Evolutionary conservation across 768 basidiomycete genomes (phyloP).

Genomic region (Filobasidium floriforme): DNA sequence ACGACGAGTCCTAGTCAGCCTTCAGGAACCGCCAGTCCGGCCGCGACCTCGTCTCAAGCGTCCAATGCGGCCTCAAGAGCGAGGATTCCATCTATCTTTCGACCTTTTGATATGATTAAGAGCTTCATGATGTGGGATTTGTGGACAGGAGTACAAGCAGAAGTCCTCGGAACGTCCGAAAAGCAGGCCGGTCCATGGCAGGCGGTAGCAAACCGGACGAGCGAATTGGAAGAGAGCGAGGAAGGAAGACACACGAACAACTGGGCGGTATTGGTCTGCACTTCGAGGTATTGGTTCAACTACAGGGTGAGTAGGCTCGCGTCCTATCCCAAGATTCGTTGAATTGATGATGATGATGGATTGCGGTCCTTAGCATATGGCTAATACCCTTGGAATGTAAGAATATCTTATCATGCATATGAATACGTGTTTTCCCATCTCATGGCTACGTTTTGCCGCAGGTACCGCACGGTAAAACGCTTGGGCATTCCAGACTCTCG

Average conservation of each 20-base stretch:
- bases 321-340: not conserved
- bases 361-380: constrained; percentile 68
- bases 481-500: constrained; percentile 97
- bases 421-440: not conserved
- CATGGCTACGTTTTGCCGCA: constrained; percentile 36
- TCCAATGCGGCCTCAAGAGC: not conserved
- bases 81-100: not conserved
- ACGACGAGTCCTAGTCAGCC: not conserved
- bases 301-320: constrained; percentile 62
- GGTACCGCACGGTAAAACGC: constrained; percentile 97
- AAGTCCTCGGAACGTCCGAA: not conserved
- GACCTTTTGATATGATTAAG: not conserved
- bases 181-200: not conserved
- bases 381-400: constrained; percentile 93
- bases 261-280: constrained; percentile 94
- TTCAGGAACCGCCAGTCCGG: not conserved
- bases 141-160: not conserved
- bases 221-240: not conserved
- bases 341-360: not conserved
- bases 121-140: not conserved
- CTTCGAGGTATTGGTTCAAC: constrained; percentile 97
- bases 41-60: not conserved
- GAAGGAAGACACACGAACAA: constrained; percentile 71
- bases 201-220: not conserved
- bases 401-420: constrained; percentile 23